phyloP scores from a whole-genome alignment of 352 stramenopile genomes.

The Paralagenidium karlingii region DNA sequence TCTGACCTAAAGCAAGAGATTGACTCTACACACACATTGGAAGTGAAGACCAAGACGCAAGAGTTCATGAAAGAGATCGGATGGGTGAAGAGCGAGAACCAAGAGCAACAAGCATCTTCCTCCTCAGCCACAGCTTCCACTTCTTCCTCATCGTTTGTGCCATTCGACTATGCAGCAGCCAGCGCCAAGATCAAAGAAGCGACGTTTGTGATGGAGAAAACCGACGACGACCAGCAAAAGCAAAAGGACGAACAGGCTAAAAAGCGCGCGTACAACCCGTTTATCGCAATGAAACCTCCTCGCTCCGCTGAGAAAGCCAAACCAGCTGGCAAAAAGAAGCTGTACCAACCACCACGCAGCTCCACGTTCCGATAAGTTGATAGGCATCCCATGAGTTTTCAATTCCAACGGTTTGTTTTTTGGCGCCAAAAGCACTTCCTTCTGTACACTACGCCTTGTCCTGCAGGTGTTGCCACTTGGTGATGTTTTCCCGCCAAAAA shows the following conservation, averaged over 20 bases:
- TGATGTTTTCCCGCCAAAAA: not conserved
- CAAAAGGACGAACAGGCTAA: conserved; percentile 26
- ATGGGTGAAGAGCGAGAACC: conserved; percentile 6
- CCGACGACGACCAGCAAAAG: conserved; percentile 1
- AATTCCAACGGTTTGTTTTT: not conserved
- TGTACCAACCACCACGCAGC: conserved; percentile 75
- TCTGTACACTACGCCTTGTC: conserved; percentile 3
- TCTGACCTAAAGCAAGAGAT: too few species aligned
- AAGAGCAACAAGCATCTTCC: conserved; percentile 16
- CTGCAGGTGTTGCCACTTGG: conserved; percentile 1
- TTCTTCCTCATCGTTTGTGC: not conserved
- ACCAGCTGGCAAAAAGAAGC: conserved; percentile 26
- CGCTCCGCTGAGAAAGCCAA: conserved; percentile 14
- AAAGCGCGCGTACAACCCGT: conserved; percentile 50
- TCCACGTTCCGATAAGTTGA: conserved; percentile 64
- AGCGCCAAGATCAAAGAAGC: not conserved
- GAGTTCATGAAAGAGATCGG: conserved; percentile 31
- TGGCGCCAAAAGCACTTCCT: not conserved
- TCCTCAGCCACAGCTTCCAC: not conserved
- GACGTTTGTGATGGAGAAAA: conserved; percentile 3
- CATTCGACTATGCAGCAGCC: conserved; percentile 7
- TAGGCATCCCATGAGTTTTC: conserved; percentile 6
- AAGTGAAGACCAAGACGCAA: conserved; percentile 22
- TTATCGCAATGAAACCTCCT: conserved; percentile 36
- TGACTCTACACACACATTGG: too few species aligned